Percentiles rank a stretch among this genome's conserved stretches.
Conservation (phyloP, 108 stramenopile species). For the Cyclotella kingstonii region DNA sequence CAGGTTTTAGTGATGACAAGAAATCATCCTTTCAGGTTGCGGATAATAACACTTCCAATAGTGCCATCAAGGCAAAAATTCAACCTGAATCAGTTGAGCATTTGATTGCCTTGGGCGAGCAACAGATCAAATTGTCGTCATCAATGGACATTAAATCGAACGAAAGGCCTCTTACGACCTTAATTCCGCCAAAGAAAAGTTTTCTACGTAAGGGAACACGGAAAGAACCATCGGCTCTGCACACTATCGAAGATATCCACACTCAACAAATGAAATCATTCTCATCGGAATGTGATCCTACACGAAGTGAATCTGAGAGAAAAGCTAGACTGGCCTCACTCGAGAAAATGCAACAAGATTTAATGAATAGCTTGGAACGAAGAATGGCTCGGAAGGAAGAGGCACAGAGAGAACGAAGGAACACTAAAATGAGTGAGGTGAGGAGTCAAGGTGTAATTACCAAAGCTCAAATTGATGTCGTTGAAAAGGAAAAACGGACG, state of each 20-base stretch:
- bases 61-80: background rate
- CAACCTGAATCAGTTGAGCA: background rate
- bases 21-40: too few relatives aligned
- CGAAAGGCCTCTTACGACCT: background rate
- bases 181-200: constrained; percentile 9
- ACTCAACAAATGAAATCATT: too few relatives aligned
- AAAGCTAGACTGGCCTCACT: constrained; percentile 30
- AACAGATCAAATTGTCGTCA: constrained; percentile 18
- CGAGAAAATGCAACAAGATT: constrained; percentile 46
- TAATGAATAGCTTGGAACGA: constrained; percentile 25
- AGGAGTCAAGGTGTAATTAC: background rate
- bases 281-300: too few relatives aligned
- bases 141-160: background rate
- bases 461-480: background rate
- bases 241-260: constrained; percentile 7
- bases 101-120: constrained; percentile 28
- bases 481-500: background rate
- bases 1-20: too few relatives aligned
- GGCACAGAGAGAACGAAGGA: constrained; percentile 29
- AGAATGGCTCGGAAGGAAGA: constrained; percentile 31
- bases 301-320: constrained; percentile 12
- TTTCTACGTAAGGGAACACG: constrained; percentile 37
- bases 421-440: constrained; percentile 1
- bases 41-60: background rate
- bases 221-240: constrained; percentile 47